These are phyloP conservation scores for Eleusine coracana DNA, from an alignment of 176 grass and related monocot genomes.

Conservation along the genomic window DNA sequence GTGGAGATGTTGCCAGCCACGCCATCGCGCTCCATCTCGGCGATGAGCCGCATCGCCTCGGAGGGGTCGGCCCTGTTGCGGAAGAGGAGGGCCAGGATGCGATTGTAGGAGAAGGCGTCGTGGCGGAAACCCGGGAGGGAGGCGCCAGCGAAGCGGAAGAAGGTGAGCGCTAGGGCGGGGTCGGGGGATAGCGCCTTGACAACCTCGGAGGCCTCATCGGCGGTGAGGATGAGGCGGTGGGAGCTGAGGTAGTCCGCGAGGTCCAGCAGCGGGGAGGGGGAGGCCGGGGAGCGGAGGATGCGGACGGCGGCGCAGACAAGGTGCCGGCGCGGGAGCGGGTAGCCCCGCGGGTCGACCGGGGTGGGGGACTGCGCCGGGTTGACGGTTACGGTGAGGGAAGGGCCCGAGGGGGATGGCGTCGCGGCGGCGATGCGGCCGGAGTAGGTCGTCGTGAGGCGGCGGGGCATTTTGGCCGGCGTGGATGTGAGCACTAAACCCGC, in stretches of 20 bases:
- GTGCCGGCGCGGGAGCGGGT: constrained; percentile 71
- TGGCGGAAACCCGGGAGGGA: constrained; percentile 72
- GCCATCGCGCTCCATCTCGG: constrained; percentile 74
- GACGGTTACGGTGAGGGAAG: constrained; percentile 72
- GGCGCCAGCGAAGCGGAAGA: constrained; percentile 69
- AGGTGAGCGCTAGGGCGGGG: constrained; percentile 60
- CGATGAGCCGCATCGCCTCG: constrained; percentile 52
- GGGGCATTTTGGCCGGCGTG: constrained; percentile 44
- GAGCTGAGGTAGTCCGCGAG: constrained; percentile 67
- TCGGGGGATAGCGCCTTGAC: constrained; percentile 65
- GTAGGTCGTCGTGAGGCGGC: constrained; percentile 63
- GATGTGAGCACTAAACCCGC: background rate
- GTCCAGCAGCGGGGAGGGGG: constrained; percentile 61
- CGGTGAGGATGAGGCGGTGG: constrained; percentile 56
- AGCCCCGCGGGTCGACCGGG: constrained; percentile 53
- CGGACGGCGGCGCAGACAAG: constrained; percentile 67
- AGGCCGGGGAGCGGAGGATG: constrained; percentile 54
- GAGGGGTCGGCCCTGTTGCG: constrained; percentile 12
- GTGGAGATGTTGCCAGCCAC: constrained; percentile 82
- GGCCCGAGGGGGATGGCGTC: constrained; percentile 53
- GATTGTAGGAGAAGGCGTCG: constrained; percentile 94
- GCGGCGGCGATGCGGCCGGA: constrained; percentile 73
- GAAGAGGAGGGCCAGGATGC: constrained; percentile 66
- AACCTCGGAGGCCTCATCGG: constrained; percentile 71
- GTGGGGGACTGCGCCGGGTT: constrained; percentile 29